These are phyloP conservation scores for Ceratocystis colombiana DNA, from an alignment of 2,329 filamentous ascomycete species.

Conservation along the genomic window DNA sequence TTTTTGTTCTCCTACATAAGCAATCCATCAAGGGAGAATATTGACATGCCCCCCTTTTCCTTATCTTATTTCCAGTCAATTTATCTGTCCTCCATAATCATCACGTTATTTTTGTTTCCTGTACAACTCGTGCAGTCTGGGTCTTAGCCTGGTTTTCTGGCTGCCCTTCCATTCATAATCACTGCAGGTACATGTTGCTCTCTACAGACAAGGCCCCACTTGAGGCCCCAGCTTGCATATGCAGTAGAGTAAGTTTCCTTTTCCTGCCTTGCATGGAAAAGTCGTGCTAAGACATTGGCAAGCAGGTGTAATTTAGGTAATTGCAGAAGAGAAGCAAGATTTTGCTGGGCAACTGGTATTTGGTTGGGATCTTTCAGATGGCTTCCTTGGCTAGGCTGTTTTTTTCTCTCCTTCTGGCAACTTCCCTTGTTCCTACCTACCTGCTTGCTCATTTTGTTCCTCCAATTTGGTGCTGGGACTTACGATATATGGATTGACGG, in stretches of 20 bases:
- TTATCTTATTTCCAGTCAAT: neutral
- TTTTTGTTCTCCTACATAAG: neutral
- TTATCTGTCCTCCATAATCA: neutral
- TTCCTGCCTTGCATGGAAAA: too few relatives aligned
- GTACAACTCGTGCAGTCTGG: neutral
- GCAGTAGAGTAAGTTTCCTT: neutral
- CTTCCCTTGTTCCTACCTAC: neutral
- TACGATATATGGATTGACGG: neutral
- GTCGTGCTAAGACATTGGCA: too few relatives aligned
- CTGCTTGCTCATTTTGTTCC: neutral
- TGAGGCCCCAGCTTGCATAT: neutral
- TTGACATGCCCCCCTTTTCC: neutral
- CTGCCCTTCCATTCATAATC: neutral
- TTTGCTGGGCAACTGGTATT: too few relatives aligned
- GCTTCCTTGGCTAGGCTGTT: neutral
- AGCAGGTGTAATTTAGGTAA: too few relatives aligned
- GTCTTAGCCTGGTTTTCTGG: neutral
- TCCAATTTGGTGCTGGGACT: neutral
- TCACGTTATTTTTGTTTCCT: neutral
- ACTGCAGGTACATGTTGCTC: neutral
- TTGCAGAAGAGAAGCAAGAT: too few relatives aligned
- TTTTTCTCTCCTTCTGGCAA: neutral
- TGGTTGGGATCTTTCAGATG: too few relatives aligned
- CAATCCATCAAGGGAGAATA: neutral
- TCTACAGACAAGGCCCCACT: neutral